phyloP scores from a whole-genome alignment of 495 filamentous ascomycete genomes.

The Penicillium lagena region DNA sequence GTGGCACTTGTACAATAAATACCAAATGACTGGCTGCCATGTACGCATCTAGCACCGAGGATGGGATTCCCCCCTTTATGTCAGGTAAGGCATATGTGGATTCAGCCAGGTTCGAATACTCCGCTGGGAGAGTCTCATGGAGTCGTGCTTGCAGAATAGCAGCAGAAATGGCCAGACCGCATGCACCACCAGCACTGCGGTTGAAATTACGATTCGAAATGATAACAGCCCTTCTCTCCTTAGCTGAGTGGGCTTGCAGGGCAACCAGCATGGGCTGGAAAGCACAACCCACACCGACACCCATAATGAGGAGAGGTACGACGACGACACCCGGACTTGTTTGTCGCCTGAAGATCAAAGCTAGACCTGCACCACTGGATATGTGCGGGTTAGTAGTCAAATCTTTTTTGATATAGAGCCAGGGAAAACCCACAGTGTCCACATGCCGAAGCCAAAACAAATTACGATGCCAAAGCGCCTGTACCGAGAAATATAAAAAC shows the following conservation, averaged over 20 bases:
- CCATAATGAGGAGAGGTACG: too few relatives aligned
- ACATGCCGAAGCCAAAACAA: conserved; percentile 1
- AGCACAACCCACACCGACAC: too few relatives aligned
- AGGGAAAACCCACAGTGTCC: not conserved
- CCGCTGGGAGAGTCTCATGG: conserved; percentile 14
- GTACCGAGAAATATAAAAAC: conserved; percentile 44
- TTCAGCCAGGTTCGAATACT: not conserved
- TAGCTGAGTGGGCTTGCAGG: conserved; percentile 39
- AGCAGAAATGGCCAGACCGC: conserved; percentile 39
- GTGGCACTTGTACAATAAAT: not conserved
- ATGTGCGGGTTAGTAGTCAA: too few relatives aligned
- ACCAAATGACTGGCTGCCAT: not conserved
- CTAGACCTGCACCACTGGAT: too few relatives aligned
- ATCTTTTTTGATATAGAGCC: too few relatives aligned
- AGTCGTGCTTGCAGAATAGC: conserved; percentile 34
- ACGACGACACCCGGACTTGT: too few relatives aligned
- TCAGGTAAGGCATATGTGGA: not conserved
- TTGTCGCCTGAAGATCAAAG: too few relatives aligned
- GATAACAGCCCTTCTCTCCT: conserved; percentile 39
- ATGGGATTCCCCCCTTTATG: not conserved
- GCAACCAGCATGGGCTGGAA: conserved; percentile 28
- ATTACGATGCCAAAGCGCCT: conserved; percentile 3
- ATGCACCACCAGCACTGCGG: conserved; percentile 38
- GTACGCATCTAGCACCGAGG: not conserved
- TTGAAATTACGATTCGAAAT: conserved; percentile 44